phyloP scores from a whole-genome alignment of 371 early-diverging fungal genomes.

The Smittium mucronatum region DNA sequence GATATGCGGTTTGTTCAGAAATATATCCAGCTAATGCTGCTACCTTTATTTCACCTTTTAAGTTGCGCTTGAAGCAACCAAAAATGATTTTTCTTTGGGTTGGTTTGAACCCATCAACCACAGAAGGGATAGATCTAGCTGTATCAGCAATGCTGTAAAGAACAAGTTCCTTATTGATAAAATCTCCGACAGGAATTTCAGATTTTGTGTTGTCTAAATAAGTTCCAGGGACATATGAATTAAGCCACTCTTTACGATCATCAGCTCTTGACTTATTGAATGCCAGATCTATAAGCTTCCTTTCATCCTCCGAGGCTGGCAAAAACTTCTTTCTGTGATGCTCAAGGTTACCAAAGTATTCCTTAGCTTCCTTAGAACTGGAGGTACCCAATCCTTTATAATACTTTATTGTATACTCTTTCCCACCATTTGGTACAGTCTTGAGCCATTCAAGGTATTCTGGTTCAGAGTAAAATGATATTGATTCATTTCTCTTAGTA shows the following conservation, averaged over 20 bases:
- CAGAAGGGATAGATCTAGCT: constrained; percentile 92
- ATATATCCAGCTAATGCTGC: constrained; percentile 94
- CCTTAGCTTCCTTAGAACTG: constrained; percentile 80
- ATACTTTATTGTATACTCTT: constrained; percentile 86
- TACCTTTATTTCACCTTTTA: constrained; percentile 86
- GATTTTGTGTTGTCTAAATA: constrained; percentile 78
- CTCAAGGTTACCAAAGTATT: constrained; percentile 79
- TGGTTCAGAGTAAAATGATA: constrained; percentile 90
- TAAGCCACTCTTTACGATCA: constrained; percentile 96
- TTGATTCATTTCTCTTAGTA: constrained; percentile 40
- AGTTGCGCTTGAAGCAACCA: constrained; percentile 83
- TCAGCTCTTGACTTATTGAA: constrained; percentile 96
- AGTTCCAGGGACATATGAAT: constrained; percentile 78
- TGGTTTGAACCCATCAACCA: constrained; percentile 98
- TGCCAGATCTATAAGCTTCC: constrained; percentile 88
- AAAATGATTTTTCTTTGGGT: constrained; percentile 98
- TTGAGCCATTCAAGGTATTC: constrained; percentile 93
- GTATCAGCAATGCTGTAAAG: constrained; percentile 97
- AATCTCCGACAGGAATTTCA: constrained; percentile 80
- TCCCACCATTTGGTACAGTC: constrained; percentile 41
- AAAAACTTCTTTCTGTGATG: constrained; percentile 84
- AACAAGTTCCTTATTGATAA: constrained; percentile 97
- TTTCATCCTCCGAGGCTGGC: constrained; percentile 49
- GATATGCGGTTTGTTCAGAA: constrained; percentile 89
- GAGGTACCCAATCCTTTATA: constrained; percentile 99